Percentiles rank a stretch among this genome's conserved stretches.
Conservation (phyloP, 2,329 filamentous ascomycete species). For the Aspergillus calidoustus region DNA sequence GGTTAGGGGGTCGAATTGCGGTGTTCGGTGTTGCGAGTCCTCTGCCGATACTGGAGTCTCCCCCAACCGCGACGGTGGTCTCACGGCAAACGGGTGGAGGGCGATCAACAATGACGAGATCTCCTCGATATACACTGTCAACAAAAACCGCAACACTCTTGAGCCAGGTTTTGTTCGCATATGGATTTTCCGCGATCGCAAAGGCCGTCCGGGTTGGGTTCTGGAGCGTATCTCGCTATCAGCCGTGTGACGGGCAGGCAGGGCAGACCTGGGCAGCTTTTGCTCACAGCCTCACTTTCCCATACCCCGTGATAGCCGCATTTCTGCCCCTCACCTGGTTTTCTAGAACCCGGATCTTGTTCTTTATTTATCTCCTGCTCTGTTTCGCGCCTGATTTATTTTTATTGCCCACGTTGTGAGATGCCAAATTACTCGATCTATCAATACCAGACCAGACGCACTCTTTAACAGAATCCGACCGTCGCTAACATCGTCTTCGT, state of each 20-base stretch:
- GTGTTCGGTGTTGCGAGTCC: conserved; percentile 13
- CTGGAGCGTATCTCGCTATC: conserved; percentile 13
- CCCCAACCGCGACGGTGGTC: conserved; percentile 21
- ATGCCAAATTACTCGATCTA: not conserved
- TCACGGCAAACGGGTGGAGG: conserved; percentile 23
- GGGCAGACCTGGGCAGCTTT: conserved; percentile 18
- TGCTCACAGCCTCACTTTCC: conserved; percentile 28
- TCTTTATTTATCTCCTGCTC: conserved; percentile 5
- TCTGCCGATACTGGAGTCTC: conserved; percentile 23
- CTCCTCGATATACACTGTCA: conserved; percentile 8
- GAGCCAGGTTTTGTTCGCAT: not conserved
- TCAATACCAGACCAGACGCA: not conserved
- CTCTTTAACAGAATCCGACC: not conserved
- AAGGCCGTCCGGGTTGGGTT: conserved; percentile 1
- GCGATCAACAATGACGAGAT: conserved; percentile 11
- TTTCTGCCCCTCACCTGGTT: conserved; percentile 24
- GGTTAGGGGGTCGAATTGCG: conserved; percentile 18
- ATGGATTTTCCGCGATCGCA: not conserved
- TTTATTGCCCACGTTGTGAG: conserved; percentile 8
- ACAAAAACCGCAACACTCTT: conserved; percentile 9
- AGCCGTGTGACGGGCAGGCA: conserved; percentile 15
- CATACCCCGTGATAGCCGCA: conserved; percentile 25
- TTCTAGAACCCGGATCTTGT: conserved; percentile 11
- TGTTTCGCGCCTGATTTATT: conserved; percentile 6
- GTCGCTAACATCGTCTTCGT: conserved; percentile 7